phyloP scores from a whole-genome alignment of 148 eudicot species.

The Bassia scoparia region DNA sequence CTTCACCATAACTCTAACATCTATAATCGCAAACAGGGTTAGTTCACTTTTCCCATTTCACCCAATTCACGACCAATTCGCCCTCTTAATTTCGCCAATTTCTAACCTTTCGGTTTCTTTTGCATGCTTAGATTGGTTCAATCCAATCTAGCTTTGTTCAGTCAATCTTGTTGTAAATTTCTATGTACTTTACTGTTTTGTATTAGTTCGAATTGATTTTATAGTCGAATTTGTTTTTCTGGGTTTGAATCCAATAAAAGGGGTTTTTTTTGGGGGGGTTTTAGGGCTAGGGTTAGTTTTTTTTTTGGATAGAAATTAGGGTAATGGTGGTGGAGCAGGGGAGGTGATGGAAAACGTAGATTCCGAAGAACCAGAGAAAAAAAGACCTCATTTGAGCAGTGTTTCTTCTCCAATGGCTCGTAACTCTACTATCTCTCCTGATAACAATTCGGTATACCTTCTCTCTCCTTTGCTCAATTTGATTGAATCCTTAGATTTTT shows the following conservation, averaged over 20 bases:
- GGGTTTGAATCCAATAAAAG: background rate
- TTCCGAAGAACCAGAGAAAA: slow-evolving; percentile 55
- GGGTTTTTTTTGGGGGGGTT: background rate
- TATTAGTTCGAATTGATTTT: too few relatives aligned
- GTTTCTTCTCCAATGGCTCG: slow-evolving; percentile 61
- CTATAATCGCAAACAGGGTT: background rate
- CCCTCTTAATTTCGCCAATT: too few relatives aligned
- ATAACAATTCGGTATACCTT: slow-evolving; percentile 46
- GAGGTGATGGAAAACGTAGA: slow-evolving; percentile 59
- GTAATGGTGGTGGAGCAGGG: slow-evolving; percentile 25
- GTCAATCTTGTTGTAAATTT: too few relatives aligned
- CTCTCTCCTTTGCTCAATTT: background rate
- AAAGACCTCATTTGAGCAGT: slow-evolving; percentile 54
- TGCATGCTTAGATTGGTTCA: too few relatives aligned
- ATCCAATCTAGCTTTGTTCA: too few relatives aligned
- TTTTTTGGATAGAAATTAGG: slow-evolving; percentile 14
- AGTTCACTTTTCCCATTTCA: background rate
- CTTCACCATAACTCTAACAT: background rate
- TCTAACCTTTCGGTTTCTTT: too few relatives aligned
- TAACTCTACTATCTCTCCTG: slow-evolving; percentile 51
- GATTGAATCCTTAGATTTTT: background rate
- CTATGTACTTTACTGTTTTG: too few relatives aligned
- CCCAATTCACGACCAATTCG: too few relatives aligned
- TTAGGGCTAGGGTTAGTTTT: slow-evolving; percentile 21
- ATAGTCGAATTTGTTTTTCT: background rate